These are phyloP conservation scores for Limtongia smithiae DNA, from an alignment of 805 yeast species.

Conservation along the genomic window DNA sequence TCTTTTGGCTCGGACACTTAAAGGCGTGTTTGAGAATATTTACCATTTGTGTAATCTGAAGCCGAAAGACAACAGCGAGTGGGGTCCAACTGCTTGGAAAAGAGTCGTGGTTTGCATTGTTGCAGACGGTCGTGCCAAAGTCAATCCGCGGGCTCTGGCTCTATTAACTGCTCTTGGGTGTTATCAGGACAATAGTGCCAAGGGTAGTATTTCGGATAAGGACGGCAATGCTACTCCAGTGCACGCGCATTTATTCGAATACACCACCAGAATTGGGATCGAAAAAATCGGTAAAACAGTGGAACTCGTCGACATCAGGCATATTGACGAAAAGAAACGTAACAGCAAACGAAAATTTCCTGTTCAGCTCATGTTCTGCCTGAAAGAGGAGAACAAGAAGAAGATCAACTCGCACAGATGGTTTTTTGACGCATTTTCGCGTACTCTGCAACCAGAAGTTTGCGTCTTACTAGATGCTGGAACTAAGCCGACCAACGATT, in stretches of 20 bases:
- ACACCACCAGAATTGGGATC: constrained; percentile 87
- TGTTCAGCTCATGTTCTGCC: constrained; percentile 57
- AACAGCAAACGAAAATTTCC: constrained; percentile 47
- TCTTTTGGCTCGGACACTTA: constrained; percentile 75
- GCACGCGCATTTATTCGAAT: constrained; percentile 85
- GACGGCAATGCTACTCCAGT: constrained; percentile 80
- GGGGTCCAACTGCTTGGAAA: constrained; percentile 98
- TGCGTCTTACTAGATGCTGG: constrained; percentile 62
- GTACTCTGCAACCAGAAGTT: constrained; percentile 54
- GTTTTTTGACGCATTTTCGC: constrained; percentile 64
- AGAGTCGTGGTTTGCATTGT: constrained; percentile 85
- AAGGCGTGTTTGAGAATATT: constrained; percentile 87
- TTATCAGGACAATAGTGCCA: constrained; percentile 92
- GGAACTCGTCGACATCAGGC: constrained; percentile 41
- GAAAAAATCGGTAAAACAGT: constrained; percentile 58
- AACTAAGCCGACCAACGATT: constrained; percentile 56
- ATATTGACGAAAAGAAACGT: constrained; percentile 34
- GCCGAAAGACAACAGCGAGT: constrained; percentile 49
- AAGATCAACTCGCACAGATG: constrained; percentile 66
- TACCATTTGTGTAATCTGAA: constrained; percentile 65
- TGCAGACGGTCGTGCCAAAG: constrained; percentile 86
- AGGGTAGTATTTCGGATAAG: constrained; percentile 91
- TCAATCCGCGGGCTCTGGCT: constrained; percentile 74
- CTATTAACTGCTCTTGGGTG: constrained; percentile 82
- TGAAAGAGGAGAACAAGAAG: constrained; percentile 60